Evolutionary conservation across 1,284 basidiomycete species (phyloP), one percentile per base, ranked within the genome.

Genomic region (Mycosarcoma mackinlayi): DNA sequence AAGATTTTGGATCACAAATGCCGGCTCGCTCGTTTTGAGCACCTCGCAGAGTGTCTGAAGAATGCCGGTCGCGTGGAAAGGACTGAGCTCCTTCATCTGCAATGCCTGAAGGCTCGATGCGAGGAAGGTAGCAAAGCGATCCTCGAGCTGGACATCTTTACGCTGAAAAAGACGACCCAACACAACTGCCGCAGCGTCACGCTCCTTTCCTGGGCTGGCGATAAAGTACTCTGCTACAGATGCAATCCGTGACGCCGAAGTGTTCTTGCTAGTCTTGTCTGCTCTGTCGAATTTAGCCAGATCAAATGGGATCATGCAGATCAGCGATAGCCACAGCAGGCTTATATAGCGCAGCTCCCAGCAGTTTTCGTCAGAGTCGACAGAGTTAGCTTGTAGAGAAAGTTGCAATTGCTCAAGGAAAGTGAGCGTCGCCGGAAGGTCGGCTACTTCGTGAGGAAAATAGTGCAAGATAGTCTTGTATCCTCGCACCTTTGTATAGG

Each of bases 251-350:
- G 57, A 75, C 66, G n/a, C 88, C 86, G 31, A 89, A 87, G 68
- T 44, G 1, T 61, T 56, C 16, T 61, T 47, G 39, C 13, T 24
- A 2, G 11, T 13, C 24, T 49, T 85, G 11, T 79, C 81, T 50
- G 89, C 87, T n/a, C 70, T 51, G 77, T 94, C 92, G 53, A 97
- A 92, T 63, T 92, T 91, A 16, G 88, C 86, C 42, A 99, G 85
- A 79, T 92, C 89, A 81, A 99, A 99, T 0, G 96, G 96, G 19
- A 98, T 90, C 85, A 93, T 93, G 83, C 91, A 91, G 49, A 98
- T 90, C 16, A 98, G 87, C 16, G 93, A 92, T 11, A 98, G 87
- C 95, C 96, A 98, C 3, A 98, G 86, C 5, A 98, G 86, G 21
- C 92, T 85, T 14, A 92, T 86, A 76, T 96, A 94, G 56, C 93